Evolutionary conservation across 345 rosid species (phyloP), one percentile per base, ranked within the genome.

Genomic region (Luvunga scandens): DNA sequence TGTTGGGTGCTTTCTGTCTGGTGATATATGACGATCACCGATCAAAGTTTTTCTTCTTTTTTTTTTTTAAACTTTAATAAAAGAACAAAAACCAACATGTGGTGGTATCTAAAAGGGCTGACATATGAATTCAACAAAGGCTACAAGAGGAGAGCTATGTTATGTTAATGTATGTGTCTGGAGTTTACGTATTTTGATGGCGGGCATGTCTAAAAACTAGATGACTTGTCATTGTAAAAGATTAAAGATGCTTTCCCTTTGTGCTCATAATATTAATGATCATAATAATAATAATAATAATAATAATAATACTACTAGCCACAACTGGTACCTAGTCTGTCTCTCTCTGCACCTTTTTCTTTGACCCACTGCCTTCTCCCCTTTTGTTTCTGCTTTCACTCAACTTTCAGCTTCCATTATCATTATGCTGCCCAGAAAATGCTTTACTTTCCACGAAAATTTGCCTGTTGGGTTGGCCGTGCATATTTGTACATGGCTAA

Each of bases 1-100:
- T 63, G 57, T 75, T 63, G 68, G 61, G 60, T 45, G 50, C 71
- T 75, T 75, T 75, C 65, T 75, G 78, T 75, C 78, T 75, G 62
- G 45, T 65, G 48, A 71, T 45, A 45, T 0, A 45, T 69, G 38
- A 66, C 3, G 24, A 66, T 34, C 14, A 18, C 22, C 5, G 57
- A 34, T 33, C 25, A 21, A 13, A 1, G 5, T 10, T 0, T 25
- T 60, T 24, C 25, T 25, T 25, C 2, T 8, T 8, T 0, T 36
- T 36, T 38, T 8, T 7, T 0, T 9, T 42, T 42, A 2, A 16
- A 50, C 19, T 18, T 53, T 53, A 16, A 53, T 16, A 18, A 19
- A 53, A 62, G 9, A 63, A 63, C 30, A 67, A 56, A 21, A 42
- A 12, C 24, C 16, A 69, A 38, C 0, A 45, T n/a, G 48, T 61